phyloP scores from a whole-genome alignment of 192 early-diverging fungal genomes.

The Gamsiella multidivaricata region DNA sequence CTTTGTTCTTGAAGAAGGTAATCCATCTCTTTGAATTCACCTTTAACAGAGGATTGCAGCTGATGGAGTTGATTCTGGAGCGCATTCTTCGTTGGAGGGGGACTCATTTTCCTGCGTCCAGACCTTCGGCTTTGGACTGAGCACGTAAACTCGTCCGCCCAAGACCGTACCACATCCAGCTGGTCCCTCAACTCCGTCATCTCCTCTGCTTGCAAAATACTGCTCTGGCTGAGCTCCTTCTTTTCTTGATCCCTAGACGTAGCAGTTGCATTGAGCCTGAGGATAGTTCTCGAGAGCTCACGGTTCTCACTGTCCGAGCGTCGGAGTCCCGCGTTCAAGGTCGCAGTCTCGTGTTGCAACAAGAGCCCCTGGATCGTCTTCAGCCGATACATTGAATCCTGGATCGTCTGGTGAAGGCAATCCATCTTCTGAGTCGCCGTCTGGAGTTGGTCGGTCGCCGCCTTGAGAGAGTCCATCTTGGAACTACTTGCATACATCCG shows the following conservation, averaged over 20 bases:
- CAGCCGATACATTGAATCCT: conserved; percentile 33
- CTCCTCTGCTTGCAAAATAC: conserved; percentile 24
- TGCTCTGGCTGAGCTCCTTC: conserved; percentile 39
- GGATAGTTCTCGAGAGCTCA: conserved; percentile 33
- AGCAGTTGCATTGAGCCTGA: conserved; percentile 24
- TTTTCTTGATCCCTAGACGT: conserved; percentile 24
- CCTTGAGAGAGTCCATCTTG: conserved; percentile 22
- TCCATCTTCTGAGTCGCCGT: conserved; percentile 36
- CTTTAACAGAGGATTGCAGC: conserved; percentile 25
- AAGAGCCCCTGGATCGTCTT: conserved; percentile 20
- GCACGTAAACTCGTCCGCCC: conserved; percentile 23
- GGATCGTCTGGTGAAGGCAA: conserved; percentile 20
- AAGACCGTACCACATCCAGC: conserved; percentile 6
- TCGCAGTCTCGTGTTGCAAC: conserved; percentile 35
- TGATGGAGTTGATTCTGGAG: conserved; percentile 13
- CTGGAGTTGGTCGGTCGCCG: conserved; percentile 18
- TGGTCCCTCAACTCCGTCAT: not conserved
- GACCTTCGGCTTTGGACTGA: conserved; percentile 7
- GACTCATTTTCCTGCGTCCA: not conserved
- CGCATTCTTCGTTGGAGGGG: not conserved
- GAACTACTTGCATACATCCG: conserved; percentile 25
- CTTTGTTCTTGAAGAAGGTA: not conserved
- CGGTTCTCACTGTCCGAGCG: conserved; percentile 38
- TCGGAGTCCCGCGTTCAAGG: conserved; percentile 40
- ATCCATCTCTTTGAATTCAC: conserved; percentile 29